Base-by-base conservation (phyloP, 176 grass and related monocot genomes). In the Cymbopogon citratus region DNA sequence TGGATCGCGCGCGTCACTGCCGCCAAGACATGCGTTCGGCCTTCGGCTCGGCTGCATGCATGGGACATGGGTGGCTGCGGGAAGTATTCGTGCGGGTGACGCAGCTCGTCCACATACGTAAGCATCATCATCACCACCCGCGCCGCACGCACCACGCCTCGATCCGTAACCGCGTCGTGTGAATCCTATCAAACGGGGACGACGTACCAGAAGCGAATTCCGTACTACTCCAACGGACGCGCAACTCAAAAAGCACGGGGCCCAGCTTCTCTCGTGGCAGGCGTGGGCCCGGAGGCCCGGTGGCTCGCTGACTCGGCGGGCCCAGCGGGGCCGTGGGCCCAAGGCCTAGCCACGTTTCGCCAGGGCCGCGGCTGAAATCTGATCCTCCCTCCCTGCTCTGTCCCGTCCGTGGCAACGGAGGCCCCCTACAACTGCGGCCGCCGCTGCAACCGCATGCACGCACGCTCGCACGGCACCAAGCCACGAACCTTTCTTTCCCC, bases 71-170 rank as follows among this genome's bases (percentile, higher is more conserved):
- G 80, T 81, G 79, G 79, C 21, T 61, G 66, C 68, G 26, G 51
- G 0, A 5, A 2, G 79, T 49, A 59, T 71, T 56, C 34, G 14
- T 10, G 24, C 3, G 80, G 80, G 67, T 82, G 80, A 82, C 67
- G 80, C 67, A 21, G 67, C 67, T 49, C 52, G 36, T 57, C 80
- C 80, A 72, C 68, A 72, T 33, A 82, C 80, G 51, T 81, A n/a
- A 28, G 52, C 80, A 82, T 81, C 79, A 43, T 3, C 8, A 25
- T 2, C n/a, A 61, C 57, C n/a, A 25, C 57, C n/a, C 23, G 57
- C 57, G n/a, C 9, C n/a, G 44, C 44, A 43, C 41, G 41, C 41
- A 44, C 3, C 12, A 45, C 44, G 44, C 4, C 44, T n/a, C 70
- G 14, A 16, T 10, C 3, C 24, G 33, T 26, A 24, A 25, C 23